Evolutionary conservation across 306 rosid genomes (phyloP), one percentile per base, ranked within the genome.

Genomic region (Dalbergia cochinchinensis): DNA sequence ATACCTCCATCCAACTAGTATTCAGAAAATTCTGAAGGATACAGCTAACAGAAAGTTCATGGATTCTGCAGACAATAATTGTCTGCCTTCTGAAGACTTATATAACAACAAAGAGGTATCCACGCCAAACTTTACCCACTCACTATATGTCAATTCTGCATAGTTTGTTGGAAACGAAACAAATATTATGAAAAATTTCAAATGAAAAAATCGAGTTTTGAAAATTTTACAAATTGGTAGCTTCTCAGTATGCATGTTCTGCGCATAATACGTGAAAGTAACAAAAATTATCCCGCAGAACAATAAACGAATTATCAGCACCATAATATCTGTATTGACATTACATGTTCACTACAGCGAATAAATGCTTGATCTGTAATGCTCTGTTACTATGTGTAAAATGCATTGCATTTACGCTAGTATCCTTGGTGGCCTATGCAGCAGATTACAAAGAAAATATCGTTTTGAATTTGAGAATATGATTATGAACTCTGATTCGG

Each of bases 21-120:
- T 91, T 67, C 98, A 87, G 72, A 89, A 90, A 39, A 82, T 83
- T 77, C 65, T 94, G 79, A 86, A 86, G 75, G 90, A 91, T 58
- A 82, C 84, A 78, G 97, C 97, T 41, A 91, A 74, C 74, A 87
- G 68, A 74, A 87, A 88, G 82, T 94, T 91, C 81, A 50, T 69
- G 83, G 92, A 86, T 73, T 76, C 88, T 80, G 85, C 65, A 79
- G 91, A 85, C 16, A 86, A 71, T 26, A 84, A 65, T 77, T 39
- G 83, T 50, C 39, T 57, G n/a, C 64, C 88, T 80, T 81, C 87
- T 5, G 86, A 90, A 75, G 88, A 83, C 70, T 78, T 65, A 13
- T 74, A 76, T 75, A 67, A 75, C 83, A 71, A 55, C 70, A 85
- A 84, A 58, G 84, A 88, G 97, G 98, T 94, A 53, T 34, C 12